Base-by-base conservation (phyloP, 805 yeast species). In the Yamadazyma olivae region DNA sequence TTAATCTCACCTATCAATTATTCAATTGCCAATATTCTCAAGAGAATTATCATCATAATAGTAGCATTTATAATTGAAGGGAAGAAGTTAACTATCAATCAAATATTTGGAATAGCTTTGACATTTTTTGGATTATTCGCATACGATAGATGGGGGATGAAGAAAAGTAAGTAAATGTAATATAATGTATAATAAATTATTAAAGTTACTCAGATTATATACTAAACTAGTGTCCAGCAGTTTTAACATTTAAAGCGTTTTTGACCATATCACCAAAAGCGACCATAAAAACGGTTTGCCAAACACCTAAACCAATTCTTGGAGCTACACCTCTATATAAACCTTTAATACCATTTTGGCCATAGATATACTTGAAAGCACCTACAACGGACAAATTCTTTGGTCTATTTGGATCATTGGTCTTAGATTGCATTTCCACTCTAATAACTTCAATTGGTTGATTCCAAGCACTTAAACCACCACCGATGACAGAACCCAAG, bases 281-380 rank as follows among this genome's bases (percentile, higher is more conserved):
- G 41, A 91, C 98, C 98, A 91, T 91, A 62, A 95, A 91, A 30
- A 91, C 88, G 3, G 98, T 91, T 71, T 93, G 99, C 97, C 98
- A 93, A 45, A 91, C 83, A 53, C 98, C 95, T 47, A 93, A 75
- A 38, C 95, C 97, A 49, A 93, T 78, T 74, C 99, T 84, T 50
- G 99, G 98, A 12, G 98, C 80, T 30, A 90, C 96, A 57, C 99
- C 99, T 62, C 96, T 77, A 61, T 90, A 93, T 44, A 93, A 75
- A 40, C 99, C 99, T 64, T 78, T 80, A 40, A 90, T 41, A 49
- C 99, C 99, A 57, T 82, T 86, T 50, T 80, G 77, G 33, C 71
- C 51, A 65, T 89, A 89, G 50, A 93, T 87, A 65, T 91, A 93
- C 53, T 75, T 81, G 53, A 85, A 75, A 22, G 98, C 83, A 34